Conservation (phyloP, 2,329 filamentous ascomycete species). For the Beauveria australis region DNA sequence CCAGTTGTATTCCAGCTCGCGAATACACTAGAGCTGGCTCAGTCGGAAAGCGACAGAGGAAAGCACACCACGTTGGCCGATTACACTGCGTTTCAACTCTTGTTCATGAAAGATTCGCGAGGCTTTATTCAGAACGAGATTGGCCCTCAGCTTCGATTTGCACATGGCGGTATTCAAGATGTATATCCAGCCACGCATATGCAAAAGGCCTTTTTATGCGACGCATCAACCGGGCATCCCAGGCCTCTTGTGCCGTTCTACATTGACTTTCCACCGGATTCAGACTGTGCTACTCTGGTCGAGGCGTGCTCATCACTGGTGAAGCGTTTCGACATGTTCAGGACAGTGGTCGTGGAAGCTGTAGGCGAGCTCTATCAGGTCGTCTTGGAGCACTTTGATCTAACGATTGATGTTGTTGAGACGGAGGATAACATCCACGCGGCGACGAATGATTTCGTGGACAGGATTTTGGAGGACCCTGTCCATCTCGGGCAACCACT, state of each 20-base stretch:
- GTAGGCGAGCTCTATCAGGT: constrained; percentile 9
- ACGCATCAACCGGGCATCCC: background rate
- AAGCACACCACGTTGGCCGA: background rate
- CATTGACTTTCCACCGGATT: background rate
- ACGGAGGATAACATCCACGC: background rate
- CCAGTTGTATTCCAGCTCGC: background rate
- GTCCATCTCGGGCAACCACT: background rate
- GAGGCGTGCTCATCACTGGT: constrained; percentile 5
- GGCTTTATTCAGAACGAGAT: background rate
- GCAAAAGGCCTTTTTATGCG: background rate
- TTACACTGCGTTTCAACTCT: background rate
- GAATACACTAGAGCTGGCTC: too few relatives aligned
- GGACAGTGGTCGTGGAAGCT: constrained; percentile 9
- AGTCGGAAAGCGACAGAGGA: background rate
- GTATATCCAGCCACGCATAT: background rate
- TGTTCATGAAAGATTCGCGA: background rate
- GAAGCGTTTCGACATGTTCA: constrained; percentile 12
- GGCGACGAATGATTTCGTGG: background rate
- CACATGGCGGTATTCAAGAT: background rate
- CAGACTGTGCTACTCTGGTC: background rate
- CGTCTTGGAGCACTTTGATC: background rate
- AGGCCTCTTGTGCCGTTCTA: background rate
- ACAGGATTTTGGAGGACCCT: background rate
- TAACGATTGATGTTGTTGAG: background rate
- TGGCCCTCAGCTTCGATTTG: background rate